These are phyloP conservation scores for Beta macrorhiza DNA, from an alignment of 179 eudicot genomes.

Conservation along the genomic window DNA sequence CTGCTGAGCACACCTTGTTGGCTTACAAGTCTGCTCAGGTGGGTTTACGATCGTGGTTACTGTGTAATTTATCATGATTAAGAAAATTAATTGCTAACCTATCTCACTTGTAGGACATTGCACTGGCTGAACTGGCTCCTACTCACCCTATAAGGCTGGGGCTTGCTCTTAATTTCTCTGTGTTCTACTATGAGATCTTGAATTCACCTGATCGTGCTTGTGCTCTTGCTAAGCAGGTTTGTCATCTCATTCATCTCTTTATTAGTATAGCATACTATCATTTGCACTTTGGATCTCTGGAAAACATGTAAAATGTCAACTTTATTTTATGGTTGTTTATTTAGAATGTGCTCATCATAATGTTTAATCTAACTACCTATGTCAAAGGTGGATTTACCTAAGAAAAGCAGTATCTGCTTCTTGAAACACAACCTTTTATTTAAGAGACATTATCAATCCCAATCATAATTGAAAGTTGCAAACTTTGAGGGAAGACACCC, in stretches of 20 bases:
- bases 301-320: not conserved
- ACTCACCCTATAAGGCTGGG: constrained; percentile 36
- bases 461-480: too few species aligned
- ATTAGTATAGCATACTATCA: not conserved
- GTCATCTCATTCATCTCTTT: not conserved
- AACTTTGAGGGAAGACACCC: too few species aligned
- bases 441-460: too few species aligned
- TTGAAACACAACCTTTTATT: too few species aligned
- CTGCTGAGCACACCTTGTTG: constrained; percentile 32
- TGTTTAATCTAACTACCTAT: not conserved
- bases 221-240: constrained; percentile 34
- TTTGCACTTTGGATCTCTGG: not conserved
- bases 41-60: not conserved
- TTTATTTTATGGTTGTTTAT: not conserved
- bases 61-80: not conserved
- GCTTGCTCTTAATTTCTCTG: constrained; percentile 36
- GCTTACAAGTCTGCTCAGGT: constrained; percentile 39
- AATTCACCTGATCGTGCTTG: constrained; percentile 37
- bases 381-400: not conserved
- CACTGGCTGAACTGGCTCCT: constrained; percentile 29
- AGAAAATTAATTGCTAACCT: not conserved
- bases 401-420: too few species aligned
- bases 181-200: constrained; percentile 35
- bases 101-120: constrained; percentile 25
- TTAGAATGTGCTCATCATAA: not conserved